These are phyloP conservation scores for Russula dissimulans DNA, from an alignment of 768 basidiomycete species.

Conservation along the genomic window DNA sequence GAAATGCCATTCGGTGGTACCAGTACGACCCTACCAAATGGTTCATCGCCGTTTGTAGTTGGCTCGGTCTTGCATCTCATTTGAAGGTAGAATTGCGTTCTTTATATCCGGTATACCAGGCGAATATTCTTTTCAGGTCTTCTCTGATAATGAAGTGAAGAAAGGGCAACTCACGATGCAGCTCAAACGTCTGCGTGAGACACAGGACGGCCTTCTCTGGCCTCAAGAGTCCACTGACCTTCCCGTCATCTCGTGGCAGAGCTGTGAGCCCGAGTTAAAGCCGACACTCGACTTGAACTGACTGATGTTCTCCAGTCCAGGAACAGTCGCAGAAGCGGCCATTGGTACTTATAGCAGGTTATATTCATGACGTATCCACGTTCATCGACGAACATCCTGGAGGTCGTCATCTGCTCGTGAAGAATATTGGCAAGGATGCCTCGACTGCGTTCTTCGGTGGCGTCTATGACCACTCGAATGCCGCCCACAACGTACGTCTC, in stretches of 20 bases:
- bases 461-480: conserved; percentile 83
- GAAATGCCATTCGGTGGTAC: conserved; percentile 92
- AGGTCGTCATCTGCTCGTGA: conserved; percentile 73
- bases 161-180: conserved; percentile 95
- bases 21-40: conserved; percentile 92
- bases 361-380: conserved; percentile 80
- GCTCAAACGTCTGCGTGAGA: conserved; percentile 74
- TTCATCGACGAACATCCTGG: conserved; percentile 92
- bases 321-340: conserved; percentile 73
- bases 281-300: not conserved
- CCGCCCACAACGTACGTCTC: conserved; percentile 66
- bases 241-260: conserved; percentile 79
- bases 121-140: conserved; percentile 26
- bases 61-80: conserved; percentile 50
- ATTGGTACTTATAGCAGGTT: conserved; percentile 79
- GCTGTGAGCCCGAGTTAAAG: conserved; percentile 43
- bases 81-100: conserved; percentile 34
- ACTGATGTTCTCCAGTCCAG: conserved; percentile 42
- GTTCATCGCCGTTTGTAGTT: conserved; percentile 63
- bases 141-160: conserved; percentile 63
- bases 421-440: conserved; percentile 83
- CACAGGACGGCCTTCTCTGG: conserved; percentile 72
- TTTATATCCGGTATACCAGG: not conserved
- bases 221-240: conserved; percentile 67
- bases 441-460: conserved; percentile 93